These are phyloP conservation scores for Flammula alnicola DNA, from an alignment of 1,284 basidiomycete species.

Conservation along the genomic window DNA sequence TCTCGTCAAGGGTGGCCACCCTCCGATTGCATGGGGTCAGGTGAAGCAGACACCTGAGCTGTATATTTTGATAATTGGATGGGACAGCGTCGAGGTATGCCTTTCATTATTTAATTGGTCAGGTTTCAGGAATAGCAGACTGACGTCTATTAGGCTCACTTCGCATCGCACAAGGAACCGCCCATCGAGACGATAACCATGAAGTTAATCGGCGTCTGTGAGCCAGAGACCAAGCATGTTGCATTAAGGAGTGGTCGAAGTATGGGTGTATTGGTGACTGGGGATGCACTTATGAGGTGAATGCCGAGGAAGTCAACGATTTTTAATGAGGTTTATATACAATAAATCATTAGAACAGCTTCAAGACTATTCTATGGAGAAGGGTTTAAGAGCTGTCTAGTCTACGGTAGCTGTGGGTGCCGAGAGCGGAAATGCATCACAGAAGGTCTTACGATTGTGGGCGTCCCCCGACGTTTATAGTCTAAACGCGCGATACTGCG, in stretches of 20 bases:
- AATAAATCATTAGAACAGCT: no score
- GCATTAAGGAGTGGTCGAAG: neutral
- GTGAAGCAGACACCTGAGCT: conserved; percentile 21
- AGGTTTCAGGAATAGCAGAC: neutral
- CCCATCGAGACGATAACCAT: conserved; percentile 1
- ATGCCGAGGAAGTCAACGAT: neutral
- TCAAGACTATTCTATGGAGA: no score
- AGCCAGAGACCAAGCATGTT: neutral
- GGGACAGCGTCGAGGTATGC: conserved; percentile 29
- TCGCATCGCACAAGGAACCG: neutral
- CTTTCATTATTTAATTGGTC: neutral
- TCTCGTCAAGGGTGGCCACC: conserved; percentile 17
- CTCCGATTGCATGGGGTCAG: conserved; percentile 19
- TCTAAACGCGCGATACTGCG: no score
- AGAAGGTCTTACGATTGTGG: no score
- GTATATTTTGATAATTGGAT: conserved; percentile 26
- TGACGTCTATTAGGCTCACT: neutral
- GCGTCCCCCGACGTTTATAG: no score
- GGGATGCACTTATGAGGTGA: neutral
- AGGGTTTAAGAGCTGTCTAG: no score
- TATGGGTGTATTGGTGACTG: neutral
- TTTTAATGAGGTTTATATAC: no score
- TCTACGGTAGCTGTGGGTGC: no score
- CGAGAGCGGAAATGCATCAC: no score
- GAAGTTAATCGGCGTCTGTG: neutral